phyloP scores from a whole-genome alignment of 768 basidiomycete genomes.

The Tephrocybe rancida region DNA sequence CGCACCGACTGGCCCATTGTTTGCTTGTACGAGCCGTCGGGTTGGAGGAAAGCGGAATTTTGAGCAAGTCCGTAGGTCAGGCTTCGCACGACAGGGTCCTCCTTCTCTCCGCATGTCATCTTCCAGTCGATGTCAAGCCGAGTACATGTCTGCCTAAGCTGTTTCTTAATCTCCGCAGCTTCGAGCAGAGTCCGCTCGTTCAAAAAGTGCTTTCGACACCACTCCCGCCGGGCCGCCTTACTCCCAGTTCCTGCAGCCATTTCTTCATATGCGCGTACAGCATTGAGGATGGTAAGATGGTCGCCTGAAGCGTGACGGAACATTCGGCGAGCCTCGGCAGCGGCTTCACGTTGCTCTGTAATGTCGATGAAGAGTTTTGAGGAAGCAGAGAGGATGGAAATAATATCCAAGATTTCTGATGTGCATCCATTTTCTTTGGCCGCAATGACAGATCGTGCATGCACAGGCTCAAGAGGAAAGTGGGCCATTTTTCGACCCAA shows the following conservation, averaged over 20 bases:
- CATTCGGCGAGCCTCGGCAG: constrained; percentile 68
- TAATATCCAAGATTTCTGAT: constrained; percentile 78
- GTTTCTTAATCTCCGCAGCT: constrained; percentile 78
- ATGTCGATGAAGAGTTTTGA: constrained; percentile 83
- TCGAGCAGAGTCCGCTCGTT: constrained; percentile 82
- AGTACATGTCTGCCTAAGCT: constrained; percentile 69
- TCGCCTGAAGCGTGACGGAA: constrained; percentile 88
- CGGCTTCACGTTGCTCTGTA: constrained; percentile 72
- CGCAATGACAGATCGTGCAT: constrained; percentile 78
- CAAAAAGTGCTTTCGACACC: constrained; percentile 85
- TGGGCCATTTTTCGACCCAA: constrained; percentile 83
- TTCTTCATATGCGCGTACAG: constrained; percentile 80
- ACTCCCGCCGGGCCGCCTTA: constrained; percentile 57
- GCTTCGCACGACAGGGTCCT: constrained; percentile 70
- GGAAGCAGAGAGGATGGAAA: constrained; percentile 81
- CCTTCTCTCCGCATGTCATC: constrained; percentile 59
- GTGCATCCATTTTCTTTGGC: constrained; percentile 76
- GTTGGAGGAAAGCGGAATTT: constrained; percentile 82
- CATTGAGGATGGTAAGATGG: constrained; percentile 88
- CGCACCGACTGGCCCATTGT: constrained; percentile 70
- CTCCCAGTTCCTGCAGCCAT: constrained; percentile 45
- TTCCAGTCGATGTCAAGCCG: constrained; percentile 63
- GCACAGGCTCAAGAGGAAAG: constrained; percentile 91
- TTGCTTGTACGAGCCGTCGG: constrained; percentile 88
- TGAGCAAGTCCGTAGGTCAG: constrained; percentile 77